Evolutionary conservation across 2,329 filamentous ascomycete genomes (phyloP).

Genomic region (Ophiocordyceps polyrhachis-furcata): DNA sequence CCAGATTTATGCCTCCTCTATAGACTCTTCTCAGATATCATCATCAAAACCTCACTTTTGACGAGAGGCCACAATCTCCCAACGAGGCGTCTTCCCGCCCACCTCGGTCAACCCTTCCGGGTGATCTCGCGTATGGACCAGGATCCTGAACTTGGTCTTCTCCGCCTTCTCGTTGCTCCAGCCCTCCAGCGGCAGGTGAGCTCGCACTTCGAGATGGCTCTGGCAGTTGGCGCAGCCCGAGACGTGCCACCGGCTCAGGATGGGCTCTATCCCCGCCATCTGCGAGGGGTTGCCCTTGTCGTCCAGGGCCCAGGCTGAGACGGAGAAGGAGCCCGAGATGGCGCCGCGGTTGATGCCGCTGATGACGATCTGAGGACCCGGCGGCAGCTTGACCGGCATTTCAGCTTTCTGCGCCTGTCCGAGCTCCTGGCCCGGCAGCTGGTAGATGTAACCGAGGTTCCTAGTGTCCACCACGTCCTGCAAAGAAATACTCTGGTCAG

Average conservation of each 20-base stretch:
- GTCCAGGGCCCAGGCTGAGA: conserved; percentile 4
- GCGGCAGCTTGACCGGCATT: not conserved
- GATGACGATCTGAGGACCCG: conserved; percentile 2
- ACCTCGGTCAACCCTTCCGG: not conserved
- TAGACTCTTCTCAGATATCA: not conserved
- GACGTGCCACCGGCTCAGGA: conserved; percentile 9
- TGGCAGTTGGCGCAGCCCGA: conserved; percentile 9
- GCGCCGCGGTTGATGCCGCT: conserved; percentile 6
- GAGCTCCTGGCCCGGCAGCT: not conserved
- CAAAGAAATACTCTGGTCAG: not conserved
- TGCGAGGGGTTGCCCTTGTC: not conserved
- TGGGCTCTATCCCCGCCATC: conserved; percentile 4
- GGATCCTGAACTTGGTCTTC: not conserved
- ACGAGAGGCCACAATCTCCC: conserved; percentile 2
- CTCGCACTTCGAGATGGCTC: conserved; percentile 5
- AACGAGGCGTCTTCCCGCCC: conserved; percentile 3
- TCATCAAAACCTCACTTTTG: not conserved
- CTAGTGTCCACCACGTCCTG: conserved; percentile 1
- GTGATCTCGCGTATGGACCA: not conserved
- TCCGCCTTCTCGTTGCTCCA: not conserved
- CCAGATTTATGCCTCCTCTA: too few relatives aligned
- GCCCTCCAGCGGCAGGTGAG: conserved; percentile 3
- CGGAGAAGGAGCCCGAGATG: conserved; percentile 8
- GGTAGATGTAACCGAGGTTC: conserved; percentile 6
- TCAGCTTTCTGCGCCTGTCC: not conserved